A percentile compares a stretch with the other conserved stretches of the same genome.
Conservation (phyloP, 2,329 filamentous ascomycete species). For the Verticillium isaacii region DNA sequence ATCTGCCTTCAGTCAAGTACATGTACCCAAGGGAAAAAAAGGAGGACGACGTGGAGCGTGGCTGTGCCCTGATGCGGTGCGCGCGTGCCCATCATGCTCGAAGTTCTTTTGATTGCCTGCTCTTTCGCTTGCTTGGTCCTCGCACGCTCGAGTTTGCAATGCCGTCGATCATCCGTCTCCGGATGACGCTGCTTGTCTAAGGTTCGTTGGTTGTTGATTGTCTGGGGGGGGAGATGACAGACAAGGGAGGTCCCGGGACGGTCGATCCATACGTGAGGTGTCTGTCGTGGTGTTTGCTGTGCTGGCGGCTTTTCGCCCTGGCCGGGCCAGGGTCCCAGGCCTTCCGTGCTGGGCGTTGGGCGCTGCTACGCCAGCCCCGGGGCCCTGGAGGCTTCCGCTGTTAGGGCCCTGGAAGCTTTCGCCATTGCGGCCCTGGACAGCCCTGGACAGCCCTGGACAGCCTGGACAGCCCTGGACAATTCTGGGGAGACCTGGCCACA, state of each 20-base stretch:
- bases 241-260: not conserved
- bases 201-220: not conserved
- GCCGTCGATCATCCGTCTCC: not conserved
- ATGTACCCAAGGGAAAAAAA: too few relatives aligned
- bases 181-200: not conserved
- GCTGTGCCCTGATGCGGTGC: not conserved
- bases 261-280: not conserved
- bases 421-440: too few relatives aligned
- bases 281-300: not conserved
- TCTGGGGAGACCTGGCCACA: too few relatives aligned
- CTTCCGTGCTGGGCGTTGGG: not conserved
- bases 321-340: not conserved
- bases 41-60: not conserved
- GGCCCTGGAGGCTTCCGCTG: too few relatives aligned
- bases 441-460: too few relatives aligned
- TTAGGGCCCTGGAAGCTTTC: too few relatives aligned
- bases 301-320: not conserved
- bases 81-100: too few relatives aligned
- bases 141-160: too few relatives aligned
- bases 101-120: too few relatives aligned
- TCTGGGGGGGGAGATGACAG: not conserved
- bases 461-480: too few relatives aligned
- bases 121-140: too few relatives aligned
- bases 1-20: not conserved
- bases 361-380: too few relatives aligned